Base-by-base conservation (phyloP, 495 filamentous ascomycete species). In the Chlorociboria aeruginascens region DNA sequence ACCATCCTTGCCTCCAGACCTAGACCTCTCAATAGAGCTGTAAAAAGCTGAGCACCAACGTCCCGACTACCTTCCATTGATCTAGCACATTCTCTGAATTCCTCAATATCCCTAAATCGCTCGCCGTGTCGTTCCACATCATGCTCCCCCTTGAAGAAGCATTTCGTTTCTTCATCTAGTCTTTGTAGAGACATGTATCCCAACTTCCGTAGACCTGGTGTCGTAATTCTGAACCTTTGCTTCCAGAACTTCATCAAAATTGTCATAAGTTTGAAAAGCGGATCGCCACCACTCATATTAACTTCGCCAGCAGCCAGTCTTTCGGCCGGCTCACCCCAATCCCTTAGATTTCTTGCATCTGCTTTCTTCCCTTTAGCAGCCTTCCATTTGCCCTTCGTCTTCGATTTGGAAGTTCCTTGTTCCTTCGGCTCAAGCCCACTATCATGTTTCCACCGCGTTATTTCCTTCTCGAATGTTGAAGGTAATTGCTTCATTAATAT, bases 21-120 rank as follows among this genome's bases (percentile, higher is more conserved):
- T 13, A 99, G 57, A 3, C 80, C 89, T 49, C 93, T 72, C n/a
- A 96, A 61, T 17, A 99, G 64, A 7, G 87, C 86, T 0, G 87
- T 92, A 52, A 99, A 97, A 0, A 99, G 75, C 61, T 95, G 87
- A 1, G 83, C 83, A 6, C 87, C 89, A 13, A 92, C 72, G 61
- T 97, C 92, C 40, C 89, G 75, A 53, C 86, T 95, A 0, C 92
- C 93, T 40, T 78, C 69, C 63, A 85, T 87, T 41, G 72, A 65
- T 50, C 76, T 77, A 2, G 92, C 90, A 16, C 70, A 63, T 14
- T 73, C 64, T 39, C 79, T 75, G 45, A 95, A 89, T 11, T 79
- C 77, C 0, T 81, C 70, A 1, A 87, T 38, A 49, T 68, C 63
- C 14, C 65, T 61, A 6, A 96, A 76, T 16, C 77, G 69, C 67